Percentiles rank a stretch among this genome's conserved stretches.
Evolutionary conservation across 345 rosid genomes (phyloP).

Genomic region (Adansonia digitata): DNA sequence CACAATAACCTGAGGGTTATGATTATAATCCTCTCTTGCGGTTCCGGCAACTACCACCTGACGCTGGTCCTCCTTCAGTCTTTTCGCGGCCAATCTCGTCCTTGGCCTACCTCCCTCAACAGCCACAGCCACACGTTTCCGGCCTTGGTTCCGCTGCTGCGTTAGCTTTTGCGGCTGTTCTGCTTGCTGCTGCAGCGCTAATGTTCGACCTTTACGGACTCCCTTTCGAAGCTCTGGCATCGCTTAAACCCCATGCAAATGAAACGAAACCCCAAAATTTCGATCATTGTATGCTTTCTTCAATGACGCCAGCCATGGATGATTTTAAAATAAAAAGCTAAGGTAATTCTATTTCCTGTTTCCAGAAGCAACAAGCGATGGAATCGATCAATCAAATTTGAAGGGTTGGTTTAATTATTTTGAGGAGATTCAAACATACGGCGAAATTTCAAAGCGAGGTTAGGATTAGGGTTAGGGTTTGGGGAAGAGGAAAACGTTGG

Average conservation of each 20-base stretch:
- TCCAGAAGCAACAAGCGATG: background rate
- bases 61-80: slow-evolving; percentile 29
- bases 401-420: background rate
- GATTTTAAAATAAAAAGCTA: background rate
- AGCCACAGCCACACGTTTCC: slow-evolving; percentile 36
- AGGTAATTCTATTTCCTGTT: background rate
- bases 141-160: slow-evolving; percentile 22
- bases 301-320: slow-evolving; percentile 21
- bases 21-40: slow-evolving; percentile 9
- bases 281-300: slow-evolving; percentile 41
- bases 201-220: slow-evolving; percentile 60
- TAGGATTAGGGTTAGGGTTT: slow-evolving; percentile 29
- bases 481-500: background rate
- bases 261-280: slow-evolving; percentile 30
- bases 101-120: slow-evolving; percentile 45
- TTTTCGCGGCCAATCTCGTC: slow-evolving; percentile 49
- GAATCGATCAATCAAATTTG: background rate
- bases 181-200: slow-evolving; percentile 15
- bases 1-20: slow-evolving; percentile 17
- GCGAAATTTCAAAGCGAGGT: background rate
- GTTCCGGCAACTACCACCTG: slow-evolving; percentile 2
- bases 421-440: background rate
- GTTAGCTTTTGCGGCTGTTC: slow-evolving; percentile 13
- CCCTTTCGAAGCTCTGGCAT: slow-evolving; percentile 94
- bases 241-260: slow-evolving; percentile 72